Evolutionary conservation across 257 asterid species (phyloP), one percentile per base, ranked within the genome.

Genomic region (Cordia subcordata): DNA sequence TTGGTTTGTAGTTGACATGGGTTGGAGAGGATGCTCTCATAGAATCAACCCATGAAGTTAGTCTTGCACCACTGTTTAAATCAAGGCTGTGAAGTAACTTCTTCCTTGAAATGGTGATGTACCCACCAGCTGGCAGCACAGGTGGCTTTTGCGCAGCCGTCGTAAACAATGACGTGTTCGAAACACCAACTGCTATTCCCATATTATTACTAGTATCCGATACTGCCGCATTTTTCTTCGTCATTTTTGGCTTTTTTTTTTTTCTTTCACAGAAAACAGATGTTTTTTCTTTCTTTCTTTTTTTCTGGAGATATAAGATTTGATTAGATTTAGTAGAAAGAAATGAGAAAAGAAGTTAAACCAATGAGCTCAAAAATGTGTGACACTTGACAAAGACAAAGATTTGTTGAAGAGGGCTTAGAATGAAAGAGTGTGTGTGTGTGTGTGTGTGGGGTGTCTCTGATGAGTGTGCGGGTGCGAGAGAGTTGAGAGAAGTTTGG

Each of bases 21-120:
- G 96, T 85, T 16, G 98, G 98, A 32, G 98, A 91, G 49, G 95
- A 91, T 50, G 94, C 90, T 63, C 87, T 81, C 98, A 91, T 91
- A 27, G 90, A 77, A 38, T 87, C 98, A 14, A 85, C 79, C 96
- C 94, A 87, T 13, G 94, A 23, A 67, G 79, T 87, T 67, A 73
- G 72, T 69, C 84, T 80, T 0, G 77, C 76, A 32, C 81, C 77
- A 40, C 66, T 47, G 45, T 75, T 78, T 63, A 78, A 70, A 1
- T 86, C 90, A 5, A 83, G 82, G 56, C 76, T 84, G 47, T 85
- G 92, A 22, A 83, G 70, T 1, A 82, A 69, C 22, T 86, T 77
- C 78, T 79, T 84, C 76, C 80, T 49, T 49, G 53, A 49, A 49
- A 49, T 79, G 13, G 91, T 75, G 11, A 91, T 67, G 81, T 81